phyloP scores from a whole-genome alignment of 306 rosid genomes.

The Castanea sativa region DNA sequence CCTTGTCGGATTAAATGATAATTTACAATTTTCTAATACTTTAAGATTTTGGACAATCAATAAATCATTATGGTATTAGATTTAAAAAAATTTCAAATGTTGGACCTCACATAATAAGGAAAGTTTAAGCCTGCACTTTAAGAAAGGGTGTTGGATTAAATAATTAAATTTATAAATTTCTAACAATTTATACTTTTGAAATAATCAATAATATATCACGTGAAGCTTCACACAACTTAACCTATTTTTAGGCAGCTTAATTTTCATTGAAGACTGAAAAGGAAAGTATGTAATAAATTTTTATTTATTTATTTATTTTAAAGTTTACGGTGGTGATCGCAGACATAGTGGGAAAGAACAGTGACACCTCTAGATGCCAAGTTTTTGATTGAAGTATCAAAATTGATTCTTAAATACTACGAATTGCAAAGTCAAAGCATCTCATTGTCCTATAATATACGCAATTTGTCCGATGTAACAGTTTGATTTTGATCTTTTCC shows the following conservation, averaged over 20 bases:
- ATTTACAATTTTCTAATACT: too few relatives aligned
- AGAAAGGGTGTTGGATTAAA: too few relatives aligned
- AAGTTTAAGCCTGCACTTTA: too few relatives aligned
- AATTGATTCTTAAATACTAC: background rate
- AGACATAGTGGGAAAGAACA: background rate
- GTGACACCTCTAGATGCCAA: background rate
- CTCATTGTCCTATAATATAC: background rate
- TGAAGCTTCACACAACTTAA: too few relatives aligned
- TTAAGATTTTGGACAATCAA: too few relatives aligned
- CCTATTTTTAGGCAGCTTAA: background rate
- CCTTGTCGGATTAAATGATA: too few relatives aligned
- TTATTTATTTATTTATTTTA: background rate
- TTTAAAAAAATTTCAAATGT: too few relatives aligned
- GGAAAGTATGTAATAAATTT: background rate
- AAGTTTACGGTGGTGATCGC: background rate
- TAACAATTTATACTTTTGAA: too few relatives aligned
- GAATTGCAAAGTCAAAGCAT: background rate
- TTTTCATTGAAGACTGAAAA: background rate
- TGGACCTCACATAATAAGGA: too few relatives aligned
- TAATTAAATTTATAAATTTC: too few relatives aligned
- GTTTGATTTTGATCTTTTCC: background rate
- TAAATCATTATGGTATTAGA: too few relatives aligned
- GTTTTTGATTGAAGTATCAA: background rate
- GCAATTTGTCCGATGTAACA: background rate
- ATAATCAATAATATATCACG: too few relatives aligned